These are phyloP conservation scores for Penicillium sp. DNA, from an alignment of 2,329 filamentous ascomycete genomes.

Conservation along the genomic window DNA sequence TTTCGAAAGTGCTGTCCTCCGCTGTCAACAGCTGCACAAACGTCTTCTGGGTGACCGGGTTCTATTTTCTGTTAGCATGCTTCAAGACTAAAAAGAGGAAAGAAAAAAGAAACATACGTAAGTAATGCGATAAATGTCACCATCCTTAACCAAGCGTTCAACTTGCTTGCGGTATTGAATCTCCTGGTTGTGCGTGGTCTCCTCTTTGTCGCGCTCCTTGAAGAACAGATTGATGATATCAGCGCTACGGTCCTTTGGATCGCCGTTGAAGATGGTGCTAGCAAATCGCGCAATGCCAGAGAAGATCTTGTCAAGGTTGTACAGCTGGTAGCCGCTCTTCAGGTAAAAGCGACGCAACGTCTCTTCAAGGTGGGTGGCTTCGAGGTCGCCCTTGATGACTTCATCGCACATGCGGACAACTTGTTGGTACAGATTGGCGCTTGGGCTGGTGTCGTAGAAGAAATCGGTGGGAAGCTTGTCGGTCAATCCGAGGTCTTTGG, in stretches of 20 bases:
- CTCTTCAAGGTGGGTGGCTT: constrained; percentile 81
- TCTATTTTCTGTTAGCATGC: constrained; percentile 41
- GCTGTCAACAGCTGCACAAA: constrained; percentile 80
- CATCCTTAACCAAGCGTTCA: constrained; percentile 88
- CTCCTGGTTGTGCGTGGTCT: constrained; percentile 85
- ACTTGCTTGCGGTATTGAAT: constrained; percentile 87
- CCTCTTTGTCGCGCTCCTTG: constrained; percentile 72
- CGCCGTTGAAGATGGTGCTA: constrained; percentile 75
- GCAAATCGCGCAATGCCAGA: constrained; percentile 76
- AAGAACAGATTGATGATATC: constrained; percentile 88
- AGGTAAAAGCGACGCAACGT: constrained; percentile 88
- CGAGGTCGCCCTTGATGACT: constrained; percentile 75
- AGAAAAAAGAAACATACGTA: constrained; percentile 65
- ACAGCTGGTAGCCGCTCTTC: constrained; percentile 85
- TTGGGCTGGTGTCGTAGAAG: constrained; percentile 62
- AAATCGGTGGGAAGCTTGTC: constrained; percentile 72
- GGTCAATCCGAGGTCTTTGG: constrained; percentile 76
- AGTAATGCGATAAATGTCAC: constrained; percentile 82
- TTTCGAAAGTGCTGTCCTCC: constrained; percentile 75
- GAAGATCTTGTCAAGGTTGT: constrained; percentile 86
- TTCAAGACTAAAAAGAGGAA: not conserved
- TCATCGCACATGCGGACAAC: constrained; percentile 83
- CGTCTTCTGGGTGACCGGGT: constrained; percentile 64
- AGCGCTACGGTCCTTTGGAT: constrained; percentile 87
- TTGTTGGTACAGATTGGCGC: constrained; percentile 77